Conservation (phyloP, 139 green algal species). For the Chlorella vulgaris region DNA sequence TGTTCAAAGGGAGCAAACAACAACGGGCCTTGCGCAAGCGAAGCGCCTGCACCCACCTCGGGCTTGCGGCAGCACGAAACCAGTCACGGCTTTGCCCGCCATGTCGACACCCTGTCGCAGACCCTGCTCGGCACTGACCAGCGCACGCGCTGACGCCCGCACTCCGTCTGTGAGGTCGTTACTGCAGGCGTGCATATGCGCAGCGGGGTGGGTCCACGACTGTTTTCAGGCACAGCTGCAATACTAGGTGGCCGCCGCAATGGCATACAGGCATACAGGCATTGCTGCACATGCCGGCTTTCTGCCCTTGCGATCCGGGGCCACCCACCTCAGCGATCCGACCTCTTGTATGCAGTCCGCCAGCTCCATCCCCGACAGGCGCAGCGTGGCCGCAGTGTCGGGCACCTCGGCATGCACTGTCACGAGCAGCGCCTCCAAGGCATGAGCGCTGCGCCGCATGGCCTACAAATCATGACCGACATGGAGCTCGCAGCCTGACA, state of each 20-base stretch:
- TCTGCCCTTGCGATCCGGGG: no score
- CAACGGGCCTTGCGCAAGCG: no score
- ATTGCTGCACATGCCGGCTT: neutral
- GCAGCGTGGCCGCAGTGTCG: constrained; percentile 51
- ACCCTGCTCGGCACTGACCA: constrained; percentile 34
- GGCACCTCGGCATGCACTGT: constrained; percentile 46
- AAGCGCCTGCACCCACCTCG: constrained; percentile 18
- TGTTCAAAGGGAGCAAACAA: neutral
- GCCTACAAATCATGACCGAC: constrained; percentile 5
- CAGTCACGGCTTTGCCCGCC: constrained; percentile 1
- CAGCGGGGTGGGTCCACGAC: no score
- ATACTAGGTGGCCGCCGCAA: no score
- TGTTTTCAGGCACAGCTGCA: no score
- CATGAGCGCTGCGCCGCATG: constrained; percentile 30
- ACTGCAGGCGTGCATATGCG: constrained; percentile 6
- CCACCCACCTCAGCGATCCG: constrained; percentile 41
- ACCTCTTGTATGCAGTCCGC: constrained; percentile 55
- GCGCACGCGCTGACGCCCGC: constrained; percentile 39
- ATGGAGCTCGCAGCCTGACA: no score
- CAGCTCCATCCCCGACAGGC: constrained; percentile 56
- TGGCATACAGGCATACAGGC: no score
- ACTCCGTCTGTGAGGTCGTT: constrained; percentile 47
- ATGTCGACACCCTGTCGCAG: constrained; percentile 18
- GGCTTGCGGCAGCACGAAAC: constrained; percentile 20
- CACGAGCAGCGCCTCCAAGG: constrained; percentile 27